Percentiles rank a stretch among this genome's conserved stretches.
These are phyloP conservation scores for Coffea eugenioides DNA, from an alignment of 257 asterid genomes.

Conservation along the genomic window DNA sequence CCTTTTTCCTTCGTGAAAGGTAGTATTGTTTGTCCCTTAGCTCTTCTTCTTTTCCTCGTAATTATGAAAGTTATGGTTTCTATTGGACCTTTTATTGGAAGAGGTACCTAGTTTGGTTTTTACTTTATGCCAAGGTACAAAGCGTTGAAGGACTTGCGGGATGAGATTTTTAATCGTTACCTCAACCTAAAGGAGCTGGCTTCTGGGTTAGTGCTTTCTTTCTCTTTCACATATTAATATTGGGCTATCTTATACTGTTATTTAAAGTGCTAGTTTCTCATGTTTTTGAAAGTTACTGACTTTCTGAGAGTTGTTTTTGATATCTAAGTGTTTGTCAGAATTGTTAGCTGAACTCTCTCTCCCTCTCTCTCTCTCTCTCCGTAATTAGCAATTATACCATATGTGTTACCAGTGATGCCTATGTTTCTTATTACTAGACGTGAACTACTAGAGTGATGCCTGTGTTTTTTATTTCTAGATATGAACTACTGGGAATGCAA, in stretches of 20 bases:
- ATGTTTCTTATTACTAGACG: neutral
- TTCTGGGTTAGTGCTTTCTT: conserved; percentile 60
- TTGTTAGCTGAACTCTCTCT: conserved; percentile 15
- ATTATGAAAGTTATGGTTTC: neutral
- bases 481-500: conserved; percentile 84
- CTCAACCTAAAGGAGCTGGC: conserved; percentile 61
- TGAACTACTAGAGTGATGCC: no score
- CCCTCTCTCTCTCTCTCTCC: neutral
- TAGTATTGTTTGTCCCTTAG: conserved; percentile 15
- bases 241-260: neutral
- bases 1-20: conserved; percentile 94
- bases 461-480: conserved; percentile 37
- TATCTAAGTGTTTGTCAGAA: conserved; percentile 5
- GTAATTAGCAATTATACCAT: conserved; percentile 11
- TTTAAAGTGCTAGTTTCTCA: neutral
- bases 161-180: conserved; percentile 56
- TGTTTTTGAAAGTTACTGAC: neutral
- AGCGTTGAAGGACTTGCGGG: conserved; percentile 79
- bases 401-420: neutral
- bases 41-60: neutral
- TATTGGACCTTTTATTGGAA: conserved; percentile 9
- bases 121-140: conserved; percentile 56
- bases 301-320: neutral
- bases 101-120: conserved; percentile 12
- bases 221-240: neutral